Percentiles rank a stretch among this genome's conserved stretches.
phyloP scores from a whole-genome alignment of 495 filamentous ascomycete genomes.

The Aspergillus bridgeri region DNA sequence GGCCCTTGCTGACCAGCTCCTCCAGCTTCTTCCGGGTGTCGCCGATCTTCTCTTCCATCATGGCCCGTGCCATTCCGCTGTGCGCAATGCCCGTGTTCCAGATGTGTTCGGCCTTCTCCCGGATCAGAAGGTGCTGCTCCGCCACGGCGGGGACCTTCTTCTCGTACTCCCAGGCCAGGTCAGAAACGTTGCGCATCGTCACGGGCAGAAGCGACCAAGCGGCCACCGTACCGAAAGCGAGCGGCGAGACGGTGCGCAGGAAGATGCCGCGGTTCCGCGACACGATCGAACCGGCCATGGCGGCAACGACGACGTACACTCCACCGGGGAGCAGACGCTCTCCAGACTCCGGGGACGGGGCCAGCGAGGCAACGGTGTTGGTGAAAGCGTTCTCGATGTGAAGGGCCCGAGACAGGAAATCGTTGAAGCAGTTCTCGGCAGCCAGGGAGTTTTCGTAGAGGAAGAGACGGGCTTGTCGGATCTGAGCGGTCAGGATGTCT shows the following conservation, averaged over 20 bases:
- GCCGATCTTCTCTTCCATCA: constrained; percentile 74
- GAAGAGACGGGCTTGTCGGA: constrained; percentile 76
- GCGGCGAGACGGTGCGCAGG: constrained; percentile 66
- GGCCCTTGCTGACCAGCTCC: constrained; percentile 86
- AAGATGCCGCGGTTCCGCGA: constrained; percentile 80
- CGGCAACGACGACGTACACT: constrained; percentile 85
- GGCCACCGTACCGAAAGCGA: constrained; percentile 68
- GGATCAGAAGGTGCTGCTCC: constrained; percentile 66
- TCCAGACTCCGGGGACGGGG: constrained; percentile 73
- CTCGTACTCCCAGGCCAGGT: constrained; percentile 86
- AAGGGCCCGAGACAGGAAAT: constrained; percentile 68
- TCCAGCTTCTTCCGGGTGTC: constrained; percentile 72
- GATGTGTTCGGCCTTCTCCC: constrained; percentile 64
- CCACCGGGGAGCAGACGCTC: constrained; percentile 82
- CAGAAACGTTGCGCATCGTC: constrained; percentile 80
- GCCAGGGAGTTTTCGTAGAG: constrained; percentile 67
- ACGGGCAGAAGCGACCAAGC: constrained; percentile 72
- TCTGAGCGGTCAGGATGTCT: constrained; percentile 81
- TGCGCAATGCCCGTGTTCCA: constrained; percentile 68
- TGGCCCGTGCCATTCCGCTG: constrained; percentile 61
- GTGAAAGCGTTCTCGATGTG: constrained; percentile 75
- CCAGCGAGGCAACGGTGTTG: constrained; percentile 78
- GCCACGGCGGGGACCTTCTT: constrained; percentile 75
- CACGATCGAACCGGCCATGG: constrained; percentile 89
- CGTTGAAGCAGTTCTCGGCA: constrained; percentile 75